Conservation (phyloP, 2,329 filamentous ascomycete species). For the Dothistroma pini region DNA sequence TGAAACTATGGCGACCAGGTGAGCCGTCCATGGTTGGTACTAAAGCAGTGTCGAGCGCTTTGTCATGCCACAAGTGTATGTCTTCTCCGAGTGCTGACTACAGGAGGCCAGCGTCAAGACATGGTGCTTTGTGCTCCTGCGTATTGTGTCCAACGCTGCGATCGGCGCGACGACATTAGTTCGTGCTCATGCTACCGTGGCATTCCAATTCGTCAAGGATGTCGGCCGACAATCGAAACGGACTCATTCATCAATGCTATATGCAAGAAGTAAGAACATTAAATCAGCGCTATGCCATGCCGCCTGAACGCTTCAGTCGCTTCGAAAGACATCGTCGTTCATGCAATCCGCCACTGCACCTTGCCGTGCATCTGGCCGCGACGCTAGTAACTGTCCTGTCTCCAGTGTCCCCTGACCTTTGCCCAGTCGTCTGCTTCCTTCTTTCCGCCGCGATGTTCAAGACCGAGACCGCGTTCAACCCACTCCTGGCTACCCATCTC, state of each 20-base stretch:
- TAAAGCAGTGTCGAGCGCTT: too few relatives aligned
- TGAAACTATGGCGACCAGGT: too few relatives aligned
- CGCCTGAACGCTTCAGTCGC: neutral
- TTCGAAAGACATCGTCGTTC: conserved; percentile 1
- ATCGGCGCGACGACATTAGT: neutral
- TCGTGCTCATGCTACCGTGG: too few relatives aligned
- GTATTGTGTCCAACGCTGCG: too few relatives aligned
- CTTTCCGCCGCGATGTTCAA: conserved; percentile 63
- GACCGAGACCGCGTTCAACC: conserved; percentile 73
- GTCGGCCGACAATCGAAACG: neutral
- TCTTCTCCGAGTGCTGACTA: too few relatives aligned
- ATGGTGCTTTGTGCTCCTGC: too few relatives aligned
- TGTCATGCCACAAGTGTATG: too few relatives aligned
- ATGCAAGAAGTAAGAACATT: neutral
- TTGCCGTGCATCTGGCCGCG: neutral
- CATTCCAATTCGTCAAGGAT: neutral
- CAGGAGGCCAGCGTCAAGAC: too few relatives aligned
- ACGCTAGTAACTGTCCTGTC: conserved; percentile 54
- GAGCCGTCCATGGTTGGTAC: too few relatives aligned
- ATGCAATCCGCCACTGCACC: neutral
- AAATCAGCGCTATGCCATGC: neutral
- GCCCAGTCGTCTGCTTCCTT: conserved; percentile 62
- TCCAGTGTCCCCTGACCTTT: conserved; percentile 63
- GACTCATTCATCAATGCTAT: neutral
- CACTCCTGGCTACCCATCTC: conserved; percentile 96